Evolutionary conservation across 2,329 filamentous ascomycete genomes (phyloP), one percentile per base, ranked within the genome.

Genomic region (Pestalotiopsis sp.): DNA sequence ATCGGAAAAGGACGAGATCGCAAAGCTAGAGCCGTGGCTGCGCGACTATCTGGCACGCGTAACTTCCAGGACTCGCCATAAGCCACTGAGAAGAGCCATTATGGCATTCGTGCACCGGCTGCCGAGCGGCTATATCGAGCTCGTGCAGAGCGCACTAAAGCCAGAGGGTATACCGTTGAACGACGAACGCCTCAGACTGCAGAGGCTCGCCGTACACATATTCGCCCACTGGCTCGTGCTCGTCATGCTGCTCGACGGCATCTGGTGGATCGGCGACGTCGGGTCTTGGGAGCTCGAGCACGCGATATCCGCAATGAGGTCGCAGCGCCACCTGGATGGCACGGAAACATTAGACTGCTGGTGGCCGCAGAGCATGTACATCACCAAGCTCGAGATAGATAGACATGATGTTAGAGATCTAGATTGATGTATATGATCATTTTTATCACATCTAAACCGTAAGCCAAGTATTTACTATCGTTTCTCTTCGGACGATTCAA

Each of bases 321-420:
- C 11, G 11, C 9, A 35, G 9, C 26, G 20, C 22, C 38, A 13
- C n/a, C 14, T 64, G 1, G 20, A 44, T 64, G 20, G 61, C 24
- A 48, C 22, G 17, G 17, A 48, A 13, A n/a, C 3, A 7, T 14
- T 13, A 14, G 35, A n/a, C 24, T 10, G 39, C 61, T 64, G 61
- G 61, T 64, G 61, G 61, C 61, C 61, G 17, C 20, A 44, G 9
- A 64, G 39, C 20, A 64, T 64, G 61, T 64, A 61, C 38, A 61
- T 9, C 20, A 61, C 35, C 58, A 61, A 61, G 17, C 44, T 59
- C 11, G 56, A 59, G 17, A 59, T 59, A 17, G 30, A 59, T 4
- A 7, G 22, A 22, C 56, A 59, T 59, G 56, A 59, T 35, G 9
- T 59, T 26, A 26, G 30, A 59, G 56, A 59, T 38, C 56, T 30